Evolutionary conservation across 2,329 filamentous ascomycete species (phyloP), one percentile per base, ranked within the genome.

Genomic region (Trichoderma sp.): DNA sequence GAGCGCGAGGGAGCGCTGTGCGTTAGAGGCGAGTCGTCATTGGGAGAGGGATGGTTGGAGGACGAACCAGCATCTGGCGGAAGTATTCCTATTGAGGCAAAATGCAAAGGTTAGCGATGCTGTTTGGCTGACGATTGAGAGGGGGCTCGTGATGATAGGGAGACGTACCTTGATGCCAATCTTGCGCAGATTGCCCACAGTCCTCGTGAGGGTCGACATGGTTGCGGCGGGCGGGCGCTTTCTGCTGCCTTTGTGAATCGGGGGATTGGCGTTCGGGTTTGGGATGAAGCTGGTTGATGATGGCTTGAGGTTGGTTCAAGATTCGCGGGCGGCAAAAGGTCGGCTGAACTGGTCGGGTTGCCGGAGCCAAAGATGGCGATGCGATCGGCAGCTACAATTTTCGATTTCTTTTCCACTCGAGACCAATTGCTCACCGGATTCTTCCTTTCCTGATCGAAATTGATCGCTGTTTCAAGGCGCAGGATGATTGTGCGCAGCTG

Each of bases 171-270:
- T 96, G 75, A 97, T 75, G 63, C 95, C 95, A 76, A 96, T 87
- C 81, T 87, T 89, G 83, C 92, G 89, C 76, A 97, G 78, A 78
- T 97, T 96, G 79, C 88, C 85, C 75, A 97, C 80, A 28, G 94
- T 97, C 80, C 95, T 90, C 71, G 88, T 79, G 73, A 97, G 82
- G 67, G 92, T 97, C 83, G 95, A 98, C 95, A 99, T 99, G 78
- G 78, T 78, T 74, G 52, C 77, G 77, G 75, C 76, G 68, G 69
- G 68, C 63, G 70, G 67, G 72, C 74, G 74, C 58, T 58, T 61
- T 75, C 72, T 69, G 70, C 64, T 67, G 55, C 57, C 54, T 51
- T 57, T 52, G 21, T 24, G 24, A 14, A 24, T 26, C 51, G 47
- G 15, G 5, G 14, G 57, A 30, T 51, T 21, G 57, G 30, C 19